Conservation (phyloP, 345 rosid genomes). For the Dipteronia dyeriana region DNA sequence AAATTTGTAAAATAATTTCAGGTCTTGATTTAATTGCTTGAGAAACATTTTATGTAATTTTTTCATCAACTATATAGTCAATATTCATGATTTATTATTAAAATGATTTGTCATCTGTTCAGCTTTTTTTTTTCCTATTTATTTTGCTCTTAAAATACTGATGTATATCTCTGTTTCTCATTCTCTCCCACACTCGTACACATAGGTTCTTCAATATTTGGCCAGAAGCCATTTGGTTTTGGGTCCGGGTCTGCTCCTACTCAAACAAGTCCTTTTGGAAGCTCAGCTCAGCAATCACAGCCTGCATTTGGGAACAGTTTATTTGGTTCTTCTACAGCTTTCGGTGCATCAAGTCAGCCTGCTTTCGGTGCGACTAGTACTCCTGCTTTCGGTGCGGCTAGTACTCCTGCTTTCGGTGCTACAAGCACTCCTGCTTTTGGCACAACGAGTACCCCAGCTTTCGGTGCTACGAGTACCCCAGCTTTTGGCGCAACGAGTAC, state of each 20-base stretch:
- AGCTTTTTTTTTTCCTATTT: neutral
- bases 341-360: constrained; percentile 63
- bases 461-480: constrained; percentile 48
- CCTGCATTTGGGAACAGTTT: constrained; percentile 64
- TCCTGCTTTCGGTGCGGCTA: constrained; percentile 59
- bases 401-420: constrained; percentile 48
- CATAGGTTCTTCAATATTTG: constrained; percentile 65
- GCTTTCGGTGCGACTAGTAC: constrained; percentile 53
- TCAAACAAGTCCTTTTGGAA: constrained; percentile 66
- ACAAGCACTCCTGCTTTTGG: constrained; percentile 51
- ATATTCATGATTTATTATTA: neutral
- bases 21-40: neutral
- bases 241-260: constrained; percentile 69
- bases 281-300: constrained; percentile 66
- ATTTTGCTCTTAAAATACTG: neutral
- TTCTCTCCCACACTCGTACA: constrained; percentile 10
- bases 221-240: constrained; percentile 85
- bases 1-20: neutral
- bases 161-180: neutral
- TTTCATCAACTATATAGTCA: neutral
- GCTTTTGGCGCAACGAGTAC: constrained; percentile 50
- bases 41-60: neutral
- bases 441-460: constrained; percentile 42
- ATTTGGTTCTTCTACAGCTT: constrained; percentile 69
- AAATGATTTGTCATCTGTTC: constrained; percentile 6